Base-by-base conservation (phyloP, 2,329 filamentous ascomycete species). In the Cladosporium colombiae region DNA sequence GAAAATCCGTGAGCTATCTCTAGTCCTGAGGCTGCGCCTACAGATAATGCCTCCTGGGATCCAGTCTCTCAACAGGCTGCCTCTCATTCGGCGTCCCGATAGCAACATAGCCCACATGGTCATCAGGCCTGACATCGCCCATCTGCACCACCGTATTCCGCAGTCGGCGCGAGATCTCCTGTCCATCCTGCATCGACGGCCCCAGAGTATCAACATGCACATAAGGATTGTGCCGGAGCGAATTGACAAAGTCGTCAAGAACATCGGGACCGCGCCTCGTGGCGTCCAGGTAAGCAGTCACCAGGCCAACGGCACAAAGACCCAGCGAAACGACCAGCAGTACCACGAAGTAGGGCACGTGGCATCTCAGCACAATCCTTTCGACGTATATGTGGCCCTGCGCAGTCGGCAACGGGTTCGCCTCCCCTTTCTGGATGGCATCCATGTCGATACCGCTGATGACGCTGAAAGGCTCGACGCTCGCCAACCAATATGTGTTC, bases 81-180 rank as follows among this genome's bases (percentile, higher is more conserved):
- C 40, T 44, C 40, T 44, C 40, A 14, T 55, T 64, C 40, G 65
- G 64, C 23, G 67, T 67, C 5, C 65, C 67, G 18, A 70, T 66
- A 3, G 67, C 64, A 46, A 70, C 67, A 61, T 66, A 62, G 1
- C 68, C 68, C 23, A 63, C 63, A 27, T 57, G 23, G 49, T 67
- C 59, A 29, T 66, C 67, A 27, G 67, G 67, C 18, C 58, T 56
- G 6, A 70, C 68, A 64, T 70, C 67, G 13, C 68, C 68, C 46
- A 70, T 57, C 65, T 66, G 65, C 13, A 70, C 64, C 6, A 62
- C 40, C 8, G 65, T 67, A 18, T 63, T 33, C 35, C 58, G 37
- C 29, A 67, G 7, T 44, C 40, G 40, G 18, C 40, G 40, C 5
- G 40, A 44, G 2, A 44, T 44, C 40, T 44, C 40, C 18, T 44